Evolutionary conservation across 495 filamentous ascomycete species (phyloP), one percentile per base, ranked within the genome.

Genomic region (Elasticomyces elasticus): DNA sequence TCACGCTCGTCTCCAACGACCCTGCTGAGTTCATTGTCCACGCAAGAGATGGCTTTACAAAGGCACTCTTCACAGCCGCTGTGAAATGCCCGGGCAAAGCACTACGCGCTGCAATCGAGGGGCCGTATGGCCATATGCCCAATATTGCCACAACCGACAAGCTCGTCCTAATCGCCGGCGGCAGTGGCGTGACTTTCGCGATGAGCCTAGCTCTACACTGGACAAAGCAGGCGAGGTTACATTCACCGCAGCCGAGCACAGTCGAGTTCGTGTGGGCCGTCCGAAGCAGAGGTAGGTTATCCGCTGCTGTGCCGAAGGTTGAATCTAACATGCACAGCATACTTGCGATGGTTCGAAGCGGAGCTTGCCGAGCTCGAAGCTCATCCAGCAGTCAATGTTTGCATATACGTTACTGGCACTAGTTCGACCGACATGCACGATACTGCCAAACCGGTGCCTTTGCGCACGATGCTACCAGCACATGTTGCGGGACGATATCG

Each of bases 1-100:
- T 84, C 51, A 82, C 79, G 40, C 40, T 43, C 40, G 30, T 33
- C 30, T 33, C 30, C 30, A 17, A 43, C n/a, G 20, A 43, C 15
- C 40, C 40, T 43, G 20, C n/a, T 23, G 40, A 43, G 40, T 43
- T 43, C 40, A 17, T 43, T 17, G 20, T 43, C 40, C 15, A 7
- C 7, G 40, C 40, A 7, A n/a, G 40, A 7, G n/a, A 43, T 23
- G 40, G 40, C 15, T 43, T 43, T 17, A 43, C 40, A 6, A 43
- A 17, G 5, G 40, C 40, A 17, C 20, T 43, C 10, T 43, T 10
- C n/a, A 5, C 7, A 17, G 20, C 13, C 6, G 40, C 40, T 9
- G 7, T 7, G 10, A 7, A 9, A 23, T 10, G 20, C 10, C 40
- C 40, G 5, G 40, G 40, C 20, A 43, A 10, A 17, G 5, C 10